Evolutionary conservation across 2,329 filamentous ascomycete species (phyloP), one percentile per base, ranked within the genome.

Genomic region (Fusarium heterosporum): DNA sequence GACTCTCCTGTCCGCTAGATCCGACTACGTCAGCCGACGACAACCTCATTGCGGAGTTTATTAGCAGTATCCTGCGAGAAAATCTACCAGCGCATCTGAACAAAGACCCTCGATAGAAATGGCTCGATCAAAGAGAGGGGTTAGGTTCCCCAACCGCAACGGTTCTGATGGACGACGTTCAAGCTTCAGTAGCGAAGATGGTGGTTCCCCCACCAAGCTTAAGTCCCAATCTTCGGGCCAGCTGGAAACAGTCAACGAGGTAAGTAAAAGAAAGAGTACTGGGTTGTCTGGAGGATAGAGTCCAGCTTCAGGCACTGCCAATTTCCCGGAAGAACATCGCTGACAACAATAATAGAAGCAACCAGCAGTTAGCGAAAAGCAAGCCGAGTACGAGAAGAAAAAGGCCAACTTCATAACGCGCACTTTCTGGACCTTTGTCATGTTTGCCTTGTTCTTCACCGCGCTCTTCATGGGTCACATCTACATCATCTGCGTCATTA

Each of bases 341-440:
- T 61, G 22, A 59, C n/a, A 16, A 14, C 26, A 7, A 10, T 48
- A 29, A 39, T 61, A 86, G 82, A 84, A 83, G 71, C 74, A 78
- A 12, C 73, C 79, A 10, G 74, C 78, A 34, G 72, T 77, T 57
- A 78, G 81, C 43, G 78, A 82, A 63, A 77, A 80, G 62, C 77
- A 77, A 52, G 78, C 79, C 74, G 96, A 97, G 65, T 97, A 96
- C 78, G 93, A 98, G 77, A 98, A 98, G 88, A 99, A 99, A 82
- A 97, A 97, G 83, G 91, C 93, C 79, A 97, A 96, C 78, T 98
- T 99, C 83, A 92, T 97, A 75, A 97, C 93, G 38, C 90, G 96
- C 74, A 95, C 95, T 54, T 93, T 97, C 84, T 99, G 96, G 96
- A 97, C 93, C 5, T 90, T 99, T 68, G 90, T 97, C 81, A 99